Conservation (phyloP, 495 filamentous ascomycete species). For the Talaromyces nanjingensis region DNA sequence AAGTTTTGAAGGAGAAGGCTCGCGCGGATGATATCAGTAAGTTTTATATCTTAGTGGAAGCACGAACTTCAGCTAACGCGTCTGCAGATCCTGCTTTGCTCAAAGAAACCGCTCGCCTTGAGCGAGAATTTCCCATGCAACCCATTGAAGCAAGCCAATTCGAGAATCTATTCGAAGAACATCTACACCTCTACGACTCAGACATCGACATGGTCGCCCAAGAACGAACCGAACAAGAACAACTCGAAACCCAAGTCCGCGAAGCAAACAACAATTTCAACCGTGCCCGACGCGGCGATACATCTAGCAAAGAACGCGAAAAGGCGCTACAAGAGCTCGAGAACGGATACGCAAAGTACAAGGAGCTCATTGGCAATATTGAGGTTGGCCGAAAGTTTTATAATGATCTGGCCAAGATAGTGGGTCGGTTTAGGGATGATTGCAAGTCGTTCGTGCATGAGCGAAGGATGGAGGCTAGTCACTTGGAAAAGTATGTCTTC, state of each 20-base stretch:
- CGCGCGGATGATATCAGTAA: conserved; percentile 84
- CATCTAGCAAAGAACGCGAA: conserved; percentile 71
- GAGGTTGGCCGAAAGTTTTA: conserved; percentile 93
- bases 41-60: conserved; percentile 11
- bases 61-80: background rate
- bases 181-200: conserved; percentile 69
- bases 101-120: conserved; percentile 72
- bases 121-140: conserved; percentile 79
- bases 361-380: conserved; percentile 83
- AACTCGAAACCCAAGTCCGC: conserved; percentile 56
- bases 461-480: conserved; percentile 70
- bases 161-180: conserved; percentile 80
- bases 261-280: conserved; percentile 73
- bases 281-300: conserved; percentile 62
- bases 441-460: conserved; percentile 71
- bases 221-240: conserved; percentile 72
- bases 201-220: conserved; percentile 62
- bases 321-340: conserved; percentile 81
- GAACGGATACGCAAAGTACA: conserved; percentile 90
- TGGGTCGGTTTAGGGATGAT: conserved; percentile 71
- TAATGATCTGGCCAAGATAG: conserved; percentile 85
- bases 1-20: conserved; percentile 66
- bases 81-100: conserved; percentile 61
- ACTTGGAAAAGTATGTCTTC: conserved; percentile 58
- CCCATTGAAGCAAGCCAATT: conserved; percentile 81